Percentiles rank a stretch among this genome's conserved stretches.
Evolutionary conservation across 2,329 filamentous ascomycete species (phyloP).

Genomic region (Neofusicoccum sp.): DNA sequence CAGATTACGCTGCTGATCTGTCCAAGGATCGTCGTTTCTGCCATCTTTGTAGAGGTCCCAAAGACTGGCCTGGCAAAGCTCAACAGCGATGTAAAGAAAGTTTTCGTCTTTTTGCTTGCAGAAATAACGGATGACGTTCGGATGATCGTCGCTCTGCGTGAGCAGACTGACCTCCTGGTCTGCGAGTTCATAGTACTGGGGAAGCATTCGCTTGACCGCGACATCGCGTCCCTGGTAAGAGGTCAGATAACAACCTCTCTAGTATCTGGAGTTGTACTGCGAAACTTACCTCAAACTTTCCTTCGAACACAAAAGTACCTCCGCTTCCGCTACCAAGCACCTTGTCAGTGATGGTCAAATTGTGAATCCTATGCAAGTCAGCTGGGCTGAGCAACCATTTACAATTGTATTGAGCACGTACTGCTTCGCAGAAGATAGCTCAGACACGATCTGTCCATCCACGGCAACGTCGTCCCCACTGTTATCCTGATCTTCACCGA

Average conservation of each 20-base stretch:
- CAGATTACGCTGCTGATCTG: conserved; percentile 66
- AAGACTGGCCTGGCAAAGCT: conserved; percentile 90
- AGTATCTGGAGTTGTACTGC: neutral
- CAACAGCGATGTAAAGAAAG: conserved; percentile 94
- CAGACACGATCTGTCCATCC: conserved; percentile 34
- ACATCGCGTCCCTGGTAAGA: conserved; percentile 70
- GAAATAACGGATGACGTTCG: conserved; percentile 96
- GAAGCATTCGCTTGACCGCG: conserved; percentile 94
- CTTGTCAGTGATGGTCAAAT: conserved; percentile 61
- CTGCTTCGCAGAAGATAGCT: conserved; percentile 50
- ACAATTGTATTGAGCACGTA: neutral
- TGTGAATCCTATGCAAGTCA: conserved; percentile 51
- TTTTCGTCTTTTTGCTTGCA: conserved; percentile 85
- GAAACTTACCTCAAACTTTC: conserved; percentile 71
- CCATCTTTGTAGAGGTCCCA: conserved; percentile 84
- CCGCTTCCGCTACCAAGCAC: conserved; percentile 81
- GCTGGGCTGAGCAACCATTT: neutral
- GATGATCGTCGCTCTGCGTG: conserved; percentile 91
- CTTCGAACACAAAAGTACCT: conserved; percentile 93
- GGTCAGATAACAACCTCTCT: neutral
- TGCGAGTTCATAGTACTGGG: conserved; percentile 93
- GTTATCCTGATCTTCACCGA: conserved; percentile 30
- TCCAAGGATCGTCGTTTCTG: conserved; percentile 47
- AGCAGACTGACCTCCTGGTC: conserved; percentile 90
- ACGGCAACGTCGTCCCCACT: conserved; percentile 34